These are phyloP conservation scores for Phytopythium ostracodes DNA, from an alignment of 352 stramenopile genomes.

Conservation along the genomic window DNA sequence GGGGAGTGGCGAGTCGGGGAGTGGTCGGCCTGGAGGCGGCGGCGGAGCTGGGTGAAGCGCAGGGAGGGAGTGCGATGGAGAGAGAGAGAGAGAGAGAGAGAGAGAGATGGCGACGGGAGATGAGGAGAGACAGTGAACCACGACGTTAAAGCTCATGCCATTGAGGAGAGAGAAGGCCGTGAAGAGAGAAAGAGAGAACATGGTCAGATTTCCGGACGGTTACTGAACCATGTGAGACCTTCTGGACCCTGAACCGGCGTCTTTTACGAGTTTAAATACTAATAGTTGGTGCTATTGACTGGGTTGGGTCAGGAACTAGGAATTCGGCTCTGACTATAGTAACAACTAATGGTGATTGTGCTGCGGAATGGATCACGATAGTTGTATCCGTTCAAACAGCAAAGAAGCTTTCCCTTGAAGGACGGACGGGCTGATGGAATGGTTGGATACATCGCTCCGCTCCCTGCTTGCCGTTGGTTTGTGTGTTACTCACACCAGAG, in stretches of 20 bases:
- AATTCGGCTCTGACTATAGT: neutral
- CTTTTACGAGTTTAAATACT: neutral
- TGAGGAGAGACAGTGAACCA: neutral
- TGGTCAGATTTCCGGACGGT: neutral
- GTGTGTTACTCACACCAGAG: neutral
- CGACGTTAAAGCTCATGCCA: no score
- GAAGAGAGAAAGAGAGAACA: no score
- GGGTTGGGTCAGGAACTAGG: neutral
- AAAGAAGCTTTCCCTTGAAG: neutral
- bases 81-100: neutral
- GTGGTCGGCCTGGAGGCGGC: neutral
- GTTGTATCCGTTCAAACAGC: neutral
- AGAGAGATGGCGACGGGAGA: neutral
- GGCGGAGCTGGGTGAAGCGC: neutral
- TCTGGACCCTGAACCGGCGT: neutral
- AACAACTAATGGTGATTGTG: neutral
- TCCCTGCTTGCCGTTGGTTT: neutral
- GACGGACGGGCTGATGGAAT: neutral
- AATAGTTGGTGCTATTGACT: neutral
- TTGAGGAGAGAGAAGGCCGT: neutral
- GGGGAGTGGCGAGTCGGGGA: conserved; percentile 3
- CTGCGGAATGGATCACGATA: neutral
- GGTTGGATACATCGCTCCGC: neutral
- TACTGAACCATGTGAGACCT: neutral
- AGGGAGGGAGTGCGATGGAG: neutral